These are phyloP conservation scores for Dipteronia sinensis DNA, from an alignment of 345 rosid genomes.

Conservation along the genomic window DNA sequence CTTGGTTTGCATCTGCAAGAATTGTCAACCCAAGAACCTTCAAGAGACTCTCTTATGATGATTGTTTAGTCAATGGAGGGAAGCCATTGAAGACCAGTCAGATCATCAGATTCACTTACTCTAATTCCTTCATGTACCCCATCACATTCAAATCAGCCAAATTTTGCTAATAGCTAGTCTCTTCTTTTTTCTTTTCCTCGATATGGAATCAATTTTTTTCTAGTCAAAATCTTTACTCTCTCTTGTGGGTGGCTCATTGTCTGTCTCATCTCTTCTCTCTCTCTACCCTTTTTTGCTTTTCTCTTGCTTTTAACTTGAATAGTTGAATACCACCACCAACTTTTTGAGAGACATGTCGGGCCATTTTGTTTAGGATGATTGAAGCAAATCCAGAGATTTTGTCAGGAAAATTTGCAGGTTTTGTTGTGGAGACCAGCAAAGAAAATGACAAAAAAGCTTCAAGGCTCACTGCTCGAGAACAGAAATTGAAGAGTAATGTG, in stretches of 20 bases:
- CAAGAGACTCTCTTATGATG: conserved; percentile 57
- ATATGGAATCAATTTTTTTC: conserved; percentile 6
- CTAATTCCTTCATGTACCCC: conserved; percentile 62
- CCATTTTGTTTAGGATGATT: conserved; percentile 6
- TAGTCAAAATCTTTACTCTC: conserved; percentile 16
- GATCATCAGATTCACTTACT: conserved; percentile 52
- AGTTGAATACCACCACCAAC: not conserved
- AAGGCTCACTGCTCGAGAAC: conserved; percentile 23
- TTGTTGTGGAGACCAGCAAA: not conserved
- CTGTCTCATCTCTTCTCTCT: not conserved
- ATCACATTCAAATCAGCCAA: conserved; percentile 47
- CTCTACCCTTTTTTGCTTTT: not conserved
- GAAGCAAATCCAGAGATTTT: conserved; percentile 1
- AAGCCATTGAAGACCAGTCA: conserved; percentile 42
- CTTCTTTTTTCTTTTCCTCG: not conserved
- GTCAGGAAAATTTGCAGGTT: not conserved
- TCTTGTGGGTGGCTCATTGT: not conserved
- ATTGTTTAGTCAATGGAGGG: conserved; percentile 59
- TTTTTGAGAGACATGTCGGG: conserved; percentile 5
- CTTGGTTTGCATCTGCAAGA: conserved; percentile 65
- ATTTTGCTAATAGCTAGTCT: conserved; percentile 34
- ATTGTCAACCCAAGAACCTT: conserved; percentile 47
- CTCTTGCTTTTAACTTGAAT: not conserved
- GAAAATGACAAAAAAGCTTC: conserved; percentile 19
- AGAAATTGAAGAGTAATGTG: not conserved